Conservation (phyloP, 345 rosid genomes). For the Eucalyptus sp. region DNA sequence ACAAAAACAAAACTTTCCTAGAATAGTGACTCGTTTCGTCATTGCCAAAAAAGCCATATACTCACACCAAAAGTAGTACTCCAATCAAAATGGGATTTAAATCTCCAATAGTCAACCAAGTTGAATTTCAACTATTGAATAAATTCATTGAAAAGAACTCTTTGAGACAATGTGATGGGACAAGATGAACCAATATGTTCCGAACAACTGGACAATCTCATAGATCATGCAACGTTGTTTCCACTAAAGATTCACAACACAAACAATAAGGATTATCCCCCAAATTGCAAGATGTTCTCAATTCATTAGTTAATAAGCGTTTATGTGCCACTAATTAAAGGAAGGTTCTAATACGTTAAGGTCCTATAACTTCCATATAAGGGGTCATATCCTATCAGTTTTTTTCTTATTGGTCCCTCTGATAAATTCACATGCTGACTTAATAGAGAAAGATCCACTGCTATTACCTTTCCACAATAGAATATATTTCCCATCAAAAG, state of each 20-base stretch:
- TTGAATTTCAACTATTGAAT: too few species aligned
- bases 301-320: too few species aligned
- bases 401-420: neutral
- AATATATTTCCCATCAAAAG: neutral
- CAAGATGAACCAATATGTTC: neutral
- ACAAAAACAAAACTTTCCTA: too few species aligned
- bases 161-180: neutral
- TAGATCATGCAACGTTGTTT: neutral
- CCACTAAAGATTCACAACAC: neutral
- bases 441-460: too few species aligned
- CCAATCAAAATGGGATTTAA: neutral
- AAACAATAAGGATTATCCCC: neutral
- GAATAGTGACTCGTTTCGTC: too few species aligned
- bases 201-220: fast-evolving
- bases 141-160: neutral
- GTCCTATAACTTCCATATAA: neutral
- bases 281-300: too few species aligned
- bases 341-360: neutral
- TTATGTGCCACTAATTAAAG: neutral
- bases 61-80: neutral
- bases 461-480: neutral
- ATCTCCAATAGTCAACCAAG: fast-evolving
- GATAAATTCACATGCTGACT: neutral
- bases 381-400: neutral
- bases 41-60: too few species aligned